Evolutionary conservation across 1,139 yeast genomes (phyloP).

Genomic region (Candida tetrigidarum): DNA sequence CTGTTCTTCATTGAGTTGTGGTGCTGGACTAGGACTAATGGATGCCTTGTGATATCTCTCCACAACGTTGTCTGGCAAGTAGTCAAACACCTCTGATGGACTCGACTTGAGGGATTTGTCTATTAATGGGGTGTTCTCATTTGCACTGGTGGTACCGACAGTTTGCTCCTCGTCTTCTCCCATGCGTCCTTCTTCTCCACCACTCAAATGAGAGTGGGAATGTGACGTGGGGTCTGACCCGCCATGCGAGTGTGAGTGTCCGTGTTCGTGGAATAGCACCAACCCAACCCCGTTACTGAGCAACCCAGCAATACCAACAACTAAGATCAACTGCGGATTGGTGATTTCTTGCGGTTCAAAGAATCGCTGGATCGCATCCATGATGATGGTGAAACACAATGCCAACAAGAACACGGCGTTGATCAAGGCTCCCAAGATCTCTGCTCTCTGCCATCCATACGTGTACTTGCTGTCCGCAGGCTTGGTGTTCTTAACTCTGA

Average conservation of each 20-base stretch:
- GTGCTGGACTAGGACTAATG: background rate
- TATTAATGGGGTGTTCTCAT: constrained; percentile 19
- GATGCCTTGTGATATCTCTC: constrained; percentile 27
- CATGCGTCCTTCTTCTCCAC: too few species aligned
- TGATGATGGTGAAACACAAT: constrained; percentile 85
- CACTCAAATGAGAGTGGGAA: constrained; percentile 34
- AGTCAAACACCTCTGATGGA: constrained; percentile 33
- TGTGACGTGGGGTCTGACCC: constrained; percentile 13
- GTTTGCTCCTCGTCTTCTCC: too few species aligned
- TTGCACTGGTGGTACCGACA: constrained; percentile 10
- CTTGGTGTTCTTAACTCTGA: constrained; percentile 78
- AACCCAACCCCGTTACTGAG: constrained; percentile 83
- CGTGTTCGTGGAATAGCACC: constrained; percentile 89
- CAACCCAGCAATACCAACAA: constrained; percentile 85
- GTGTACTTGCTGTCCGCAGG: constrained; percentile 89
- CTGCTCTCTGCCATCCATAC: constrained; percentile 97
- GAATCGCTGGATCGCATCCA: constrained; percentile 92
- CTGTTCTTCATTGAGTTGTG: too few species aligned
- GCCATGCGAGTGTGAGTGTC: constrained; percentile 50
- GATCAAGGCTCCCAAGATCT: constrained; percentile 88
- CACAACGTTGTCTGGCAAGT: constrained; percentile 45
- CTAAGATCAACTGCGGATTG: constrained; percentile 78
- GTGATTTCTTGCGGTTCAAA: constrained; percentile 78
- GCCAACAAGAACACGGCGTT: constrained; percentile 94
- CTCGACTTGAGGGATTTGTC: constrained; percentile 21